phyloP scores from a whole-genome alignment of 1,139 yeast genomes.

The Ashbya aceris region DNA sequence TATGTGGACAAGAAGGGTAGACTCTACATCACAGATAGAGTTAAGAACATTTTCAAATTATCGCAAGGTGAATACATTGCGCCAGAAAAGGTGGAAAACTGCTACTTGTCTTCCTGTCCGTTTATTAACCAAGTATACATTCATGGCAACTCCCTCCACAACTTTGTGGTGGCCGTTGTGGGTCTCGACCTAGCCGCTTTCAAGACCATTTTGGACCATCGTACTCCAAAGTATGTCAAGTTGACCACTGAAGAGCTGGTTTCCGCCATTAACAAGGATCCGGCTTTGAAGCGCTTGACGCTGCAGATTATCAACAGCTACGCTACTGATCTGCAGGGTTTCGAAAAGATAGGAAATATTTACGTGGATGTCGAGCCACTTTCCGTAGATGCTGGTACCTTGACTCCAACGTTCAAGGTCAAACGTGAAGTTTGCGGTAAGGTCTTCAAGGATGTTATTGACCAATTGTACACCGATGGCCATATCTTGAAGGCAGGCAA shows the following conservation, averaged over 20 bases:
- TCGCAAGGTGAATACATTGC: conserved; percentile 79
- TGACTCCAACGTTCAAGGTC: conserved; percentile 71
- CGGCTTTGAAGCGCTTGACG: conserved; percentile 19
- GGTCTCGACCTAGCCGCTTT: conserved; percentile 45
- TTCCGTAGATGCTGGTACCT: conserved; percentile 49
- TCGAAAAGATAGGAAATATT: conserved; percentile 59
- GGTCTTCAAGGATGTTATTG: conserved; percentile 40
- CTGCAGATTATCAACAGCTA: conserved; percentile 25
- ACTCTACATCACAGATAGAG: conserved; percentile 58
- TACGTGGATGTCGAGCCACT: conserved; percentile 57
- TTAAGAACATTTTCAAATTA: conserved; percentile 71
- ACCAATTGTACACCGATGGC: conserved; percentile 54
- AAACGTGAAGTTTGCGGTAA: conserved; percentile 53
- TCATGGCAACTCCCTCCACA: conserved; percentile 60
- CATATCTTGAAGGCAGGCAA: conserved; percentile 27
- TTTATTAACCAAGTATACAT: conserved; percentile 48
- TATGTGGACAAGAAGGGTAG: conserved; percentile 46
- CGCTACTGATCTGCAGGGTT: conserved; percentile 32
- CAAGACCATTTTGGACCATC: conserved; percentile 16
- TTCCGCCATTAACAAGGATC: conserved; percentile 22
- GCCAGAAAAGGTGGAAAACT: conserved; percentile 67
- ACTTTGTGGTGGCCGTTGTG: conserved; percentile 52
- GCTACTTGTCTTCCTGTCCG: conserved; percentile 47
- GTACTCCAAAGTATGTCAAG: conserved; percentile 11
- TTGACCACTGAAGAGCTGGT: conserved; percentile 23